Evolutionary conservation across 495 filamentous ascomycete species (phyloP).

Genomic region (Saxophila tyrrhenica): DNA sequence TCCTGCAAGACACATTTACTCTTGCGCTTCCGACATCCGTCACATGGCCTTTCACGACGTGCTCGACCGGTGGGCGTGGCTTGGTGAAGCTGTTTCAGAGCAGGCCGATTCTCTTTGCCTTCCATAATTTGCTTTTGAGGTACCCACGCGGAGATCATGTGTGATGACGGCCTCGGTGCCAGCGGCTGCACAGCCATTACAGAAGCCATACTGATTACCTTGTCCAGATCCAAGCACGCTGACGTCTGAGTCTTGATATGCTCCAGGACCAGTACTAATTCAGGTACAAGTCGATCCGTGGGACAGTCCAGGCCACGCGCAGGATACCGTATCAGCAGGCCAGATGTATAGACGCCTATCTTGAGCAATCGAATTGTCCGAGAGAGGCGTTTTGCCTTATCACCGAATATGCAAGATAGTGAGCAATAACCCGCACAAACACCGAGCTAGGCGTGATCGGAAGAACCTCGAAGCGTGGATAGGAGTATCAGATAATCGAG

Average conservation of each 20-base stretch:
- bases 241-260: not conserved
- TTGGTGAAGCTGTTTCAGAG: constrained; percentile 20
- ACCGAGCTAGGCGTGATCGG: constrained; percentile 6
- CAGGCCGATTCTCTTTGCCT: constrained; percentile 25
- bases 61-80: constrained; percentile 4
- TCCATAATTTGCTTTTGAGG: constrained; percentile 16
- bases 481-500: constrained; percentile 12
- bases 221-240: not conserved
- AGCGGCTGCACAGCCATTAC: constrained; percentile 28
- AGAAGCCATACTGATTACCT: constrained; percentile 18
- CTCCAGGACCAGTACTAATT: not conserved
- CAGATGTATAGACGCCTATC: not conserved
- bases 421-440: not conserved
- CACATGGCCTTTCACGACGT: constrained; percentile 35
- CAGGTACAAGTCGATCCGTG: not conserved
- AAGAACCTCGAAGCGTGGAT: not conserved
- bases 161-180: constrained; percentile 27
- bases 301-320: not conserved
- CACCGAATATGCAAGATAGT: not conserved
- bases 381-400: not conserved
- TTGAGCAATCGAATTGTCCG: not conserved
- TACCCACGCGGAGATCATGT: constrained; percentile 25
- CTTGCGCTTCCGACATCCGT: constrained; percentile 75
- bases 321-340: not conserved
- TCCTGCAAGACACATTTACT: constrained; percentile 87